Base-by-base conservation (phyloP, 2,329 filamentous ascomycete species). In the Emmonsiellopsis sp. region DNA sequence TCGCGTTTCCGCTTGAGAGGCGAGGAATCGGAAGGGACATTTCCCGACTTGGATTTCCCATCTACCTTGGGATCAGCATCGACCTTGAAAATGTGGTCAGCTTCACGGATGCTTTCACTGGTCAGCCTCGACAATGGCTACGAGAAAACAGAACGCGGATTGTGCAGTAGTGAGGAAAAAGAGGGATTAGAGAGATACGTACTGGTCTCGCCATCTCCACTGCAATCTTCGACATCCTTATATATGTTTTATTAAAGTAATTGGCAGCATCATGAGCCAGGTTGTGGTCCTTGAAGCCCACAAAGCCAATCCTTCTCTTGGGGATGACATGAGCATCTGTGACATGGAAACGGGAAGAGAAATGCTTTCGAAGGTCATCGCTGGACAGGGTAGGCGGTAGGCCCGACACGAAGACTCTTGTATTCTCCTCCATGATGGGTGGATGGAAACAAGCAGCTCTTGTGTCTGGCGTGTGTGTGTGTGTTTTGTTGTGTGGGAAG, bases 211-310 rank as follows among this genome's bases (percentile, higher is more conserved):
- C 93, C 65, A 93, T 75, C 74, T 96, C 91, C 57, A 96, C 93
- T 33, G 79, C 80, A 63, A 98, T 90, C 75, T 86, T 94, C 54
- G 91, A 95, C 87, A 96, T 93, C 62, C 90, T 88, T 63, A 98
- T 89, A 72, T 90, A 98, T 58, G 91, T 86, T 68, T 83, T 88
- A 77, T 98, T 91, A 78, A 96, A 96, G 75, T 95, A 95, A 71
- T 88, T 91, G 68, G 94, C 87, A 44, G 93, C 92, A 65, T 84
- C 82, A 54, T 81, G 77, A 53, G 93, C 93, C 67, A 88, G 86
- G 57, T 92, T 83, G 11, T 86, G 76, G 50, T 82, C 87, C 73
- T 88, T 91, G 77, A 92, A 97, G 58, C 93, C 93, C 56, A 98
- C 83, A 78, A 95, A 98, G 62, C 91, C 93, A 71, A 98, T 96